Percentiles rank a stretch among this genome's conserved stretches.
phyloP scores from a whole-genome alignment of 1,284 basidiomycete genomes.

The Ceraceosorus bombacis region DNA sequence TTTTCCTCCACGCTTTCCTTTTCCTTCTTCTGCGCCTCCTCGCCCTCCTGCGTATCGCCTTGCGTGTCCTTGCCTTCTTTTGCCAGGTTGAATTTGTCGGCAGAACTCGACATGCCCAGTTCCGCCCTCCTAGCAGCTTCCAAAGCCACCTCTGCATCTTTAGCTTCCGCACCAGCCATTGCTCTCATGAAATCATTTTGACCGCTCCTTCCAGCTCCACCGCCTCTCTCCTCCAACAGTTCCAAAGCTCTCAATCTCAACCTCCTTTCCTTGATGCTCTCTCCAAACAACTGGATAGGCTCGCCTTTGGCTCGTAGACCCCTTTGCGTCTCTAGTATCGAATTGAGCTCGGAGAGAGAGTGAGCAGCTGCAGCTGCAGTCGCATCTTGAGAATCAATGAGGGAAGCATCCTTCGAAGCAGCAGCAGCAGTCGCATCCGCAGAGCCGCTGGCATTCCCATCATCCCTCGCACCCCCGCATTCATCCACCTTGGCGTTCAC shows the following conservation, averaged over 20 bases:
- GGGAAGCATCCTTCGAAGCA: conserved; percentile 10
- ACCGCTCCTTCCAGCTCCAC: conserved; percentile 15
- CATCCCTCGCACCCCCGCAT: background rate
- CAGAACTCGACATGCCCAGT: conserved; percentile 45
- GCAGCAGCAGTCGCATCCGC: conserved; percentile 2
- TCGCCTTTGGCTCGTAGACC: conserved; percentile 83
- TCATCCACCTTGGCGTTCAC: too few relatives aligned
- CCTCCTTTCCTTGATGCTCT: conserved; percentile 84
- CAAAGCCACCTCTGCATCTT: conserved; percentile 58
- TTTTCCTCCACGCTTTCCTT: conserved; percentile 2
- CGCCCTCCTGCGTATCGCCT: conserved; percentile 2
- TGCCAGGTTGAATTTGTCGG: conserved; percentile 44
- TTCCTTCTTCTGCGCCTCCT: conserved; percentile 5
- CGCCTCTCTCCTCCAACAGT: conserved; percentile 59
- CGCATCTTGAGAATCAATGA: conserved; percentile 15
- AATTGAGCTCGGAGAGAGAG: conserved; percentile 67
- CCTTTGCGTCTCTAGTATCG: conserved; percentile 81
- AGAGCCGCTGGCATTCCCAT: background rate
- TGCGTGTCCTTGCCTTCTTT: conserved; percentile 15
- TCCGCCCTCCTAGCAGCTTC: conserved; percentile 56
- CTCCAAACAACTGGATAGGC: conserved; percentile 88
- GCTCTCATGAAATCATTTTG: conserved; percentile 83
- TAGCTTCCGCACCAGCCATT: conserved; percentile 69
- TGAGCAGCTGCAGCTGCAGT: background rate
- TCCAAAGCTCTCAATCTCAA: conserved; percentile 84